These are phyloP conservation scores for Paralagenidium karlingii DNA, from an alignment of 352 stramenopile species.

Conservation along the genomic window DNA sequence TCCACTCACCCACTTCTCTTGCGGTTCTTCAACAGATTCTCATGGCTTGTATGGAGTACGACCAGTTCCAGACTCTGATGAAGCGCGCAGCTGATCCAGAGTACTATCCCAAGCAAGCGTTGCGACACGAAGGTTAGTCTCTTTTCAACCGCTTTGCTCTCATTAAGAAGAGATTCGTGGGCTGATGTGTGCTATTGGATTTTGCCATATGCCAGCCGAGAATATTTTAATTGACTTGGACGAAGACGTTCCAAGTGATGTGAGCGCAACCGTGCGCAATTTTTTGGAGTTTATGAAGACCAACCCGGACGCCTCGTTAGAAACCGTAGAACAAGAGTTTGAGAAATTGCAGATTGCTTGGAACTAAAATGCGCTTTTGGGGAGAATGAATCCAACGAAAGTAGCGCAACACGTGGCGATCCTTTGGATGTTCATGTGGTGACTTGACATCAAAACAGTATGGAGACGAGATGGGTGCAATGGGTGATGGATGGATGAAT, in stretches of 20 bases:
- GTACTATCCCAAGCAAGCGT: constrained; percentile 73
- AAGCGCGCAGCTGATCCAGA: constrained; percentile 57
- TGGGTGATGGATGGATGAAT: not conserved
- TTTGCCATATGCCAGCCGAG: constrained; percentile 28
- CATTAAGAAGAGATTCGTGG: too few species aligned
- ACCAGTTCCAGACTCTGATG: constrained; percentile 81
- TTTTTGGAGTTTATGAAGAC: constrained; percentile 64
- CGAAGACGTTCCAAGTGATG: constrained; percentile 8
- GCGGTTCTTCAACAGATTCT: too few species aligned
- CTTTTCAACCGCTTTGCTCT: too few species aligned
- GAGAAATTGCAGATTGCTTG: constrained; percentile 53
- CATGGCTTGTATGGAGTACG: constrained; percentile 63
- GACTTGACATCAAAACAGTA: not conserved
- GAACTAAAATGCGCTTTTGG: too few species aligned
- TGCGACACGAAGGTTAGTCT: constrained; percentile 47
- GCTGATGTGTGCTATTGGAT: too few species aligned
- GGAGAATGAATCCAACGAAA: too few species aligned
- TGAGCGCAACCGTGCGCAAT: constrained; percentile 32
- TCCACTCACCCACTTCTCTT: too few species aligned
- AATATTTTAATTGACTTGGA: constrained; percentile 7
- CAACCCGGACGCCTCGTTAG: constrained; percentile 51
- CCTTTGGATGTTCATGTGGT: constrained; percentile 6
- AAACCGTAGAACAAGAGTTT: constrained; percentile 64
- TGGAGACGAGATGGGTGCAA: not conserved
- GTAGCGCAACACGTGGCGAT: too few species aligned